These are phyloP conservation scores for Leccinellum albellum DNA, from an alignment of 768 basidiomycete species.

Conservation along the genomic window DNA sequence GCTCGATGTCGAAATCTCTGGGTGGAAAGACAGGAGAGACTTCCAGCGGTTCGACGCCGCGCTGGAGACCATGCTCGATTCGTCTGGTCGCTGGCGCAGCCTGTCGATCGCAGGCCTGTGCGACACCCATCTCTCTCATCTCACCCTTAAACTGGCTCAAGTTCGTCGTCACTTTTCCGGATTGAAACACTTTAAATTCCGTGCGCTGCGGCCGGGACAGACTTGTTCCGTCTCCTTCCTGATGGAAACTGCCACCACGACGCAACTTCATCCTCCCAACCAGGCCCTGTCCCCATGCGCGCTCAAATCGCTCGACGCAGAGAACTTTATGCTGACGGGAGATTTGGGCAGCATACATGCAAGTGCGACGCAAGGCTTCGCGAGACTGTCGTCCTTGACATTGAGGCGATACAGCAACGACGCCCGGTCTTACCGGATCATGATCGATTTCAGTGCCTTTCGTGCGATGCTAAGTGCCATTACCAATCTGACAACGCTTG, in stretches of 20 bases:
- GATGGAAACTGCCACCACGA: conserved; percentile 7
- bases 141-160: conserved; percentile 25
- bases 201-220: conserved; percentile 29
- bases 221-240: conserved; percentile 27
- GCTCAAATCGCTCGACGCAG: conserved; percentile 28
- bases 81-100: conserved; percentile 27
- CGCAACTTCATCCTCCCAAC: background rate
- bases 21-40: conserved; percentile 30
- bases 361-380: conserved; percentile 14
- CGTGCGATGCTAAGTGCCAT: conserved; percentile 22
- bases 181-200: conserved; percentile 29
- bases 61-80: conserved; percentile 25
- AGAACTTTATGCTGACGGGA: conserved; percentile 25
- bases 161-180: conserved; percentile 12
- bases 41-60: conserved; percentile 29
- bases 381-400: conserved; percentile 24
- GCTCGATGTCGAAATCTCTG: conserved; percentile 27
- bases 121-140: conserved; percentile 29
- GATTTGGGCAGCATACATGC: conserved; percentile 16
- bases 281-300: conserved; percentile 6
- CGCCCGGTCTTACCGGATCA: conserved; percentile 25
- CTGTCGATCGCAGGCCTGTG: conserved; percentile 25
- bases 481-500: conserved; percentile 23
- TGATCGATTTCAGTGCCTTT: conserved; percentile 27
- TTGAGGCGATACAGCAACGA: conserved; percentile 28